Conservation (phyloP, 768 basidiomycete genomes). For the Kwoniella europaea region DNA sequence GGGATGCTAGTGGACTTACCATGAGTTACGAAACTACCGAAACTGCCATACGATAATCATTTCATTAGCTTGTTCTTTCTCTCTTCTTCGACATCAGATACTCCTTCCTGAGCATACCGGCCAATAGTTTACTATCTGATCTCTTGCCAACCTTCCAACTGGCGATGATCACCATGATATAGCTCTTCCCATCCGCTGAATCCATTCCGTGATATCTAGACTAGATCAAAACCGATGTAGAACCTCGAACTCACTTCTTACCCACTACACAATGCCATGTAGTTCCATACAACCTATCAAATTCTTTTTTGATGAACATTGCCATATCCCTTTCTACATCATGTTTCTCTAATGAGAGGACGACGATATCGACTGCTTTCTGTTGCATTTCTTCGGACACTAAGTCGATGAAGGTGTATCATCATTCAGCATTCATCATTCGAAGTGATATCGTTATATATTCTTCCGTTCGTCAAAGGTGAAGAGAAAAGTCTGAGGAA, state of each 20-base stretch:
- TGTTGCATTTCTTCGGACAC: constrained; percentile 95
- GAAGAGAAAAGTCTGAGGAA: no score
- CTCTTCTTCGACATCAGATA: no score
- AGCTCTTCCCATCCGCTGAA: no score
- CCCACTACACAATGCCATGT: constrained; percentile 99
- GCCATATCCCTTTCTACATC: constrained; percentile 98
- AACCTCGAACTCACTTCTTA: constrained; percentile 67
- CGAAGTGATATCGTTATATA: no score
- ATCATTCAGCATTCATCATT: neutral
- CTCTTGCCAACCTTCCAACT: no score
- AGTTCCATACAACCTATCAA: constrained; percentile 86
- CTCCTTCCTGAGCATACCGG: no score
- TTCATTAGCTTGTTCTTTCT: no score
- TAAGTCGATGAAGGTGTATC: constrained; percentile 4
- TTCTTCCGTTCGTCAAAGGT: no score
- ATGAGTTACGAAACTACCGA: constrained; percentile 97
- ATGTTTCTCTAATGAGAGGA: constrained; percentile 83
- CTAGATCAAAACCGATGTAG: neutral
- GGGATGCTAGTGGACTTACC: constrained; percentile 64
- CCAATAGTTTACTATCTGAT: no score
- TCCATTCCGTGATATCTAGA: no score
- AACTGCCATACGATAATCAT: constrained; percentile 58
- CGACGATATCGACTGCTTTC: constrained; percentile 85
- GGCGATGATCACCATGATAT: no score
- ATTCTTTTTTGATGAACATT: constrained; percentile 97